Base-by-base conservation (phyloP, 345 rosid genomes). In the Stellera chamaejasme region DNA sequence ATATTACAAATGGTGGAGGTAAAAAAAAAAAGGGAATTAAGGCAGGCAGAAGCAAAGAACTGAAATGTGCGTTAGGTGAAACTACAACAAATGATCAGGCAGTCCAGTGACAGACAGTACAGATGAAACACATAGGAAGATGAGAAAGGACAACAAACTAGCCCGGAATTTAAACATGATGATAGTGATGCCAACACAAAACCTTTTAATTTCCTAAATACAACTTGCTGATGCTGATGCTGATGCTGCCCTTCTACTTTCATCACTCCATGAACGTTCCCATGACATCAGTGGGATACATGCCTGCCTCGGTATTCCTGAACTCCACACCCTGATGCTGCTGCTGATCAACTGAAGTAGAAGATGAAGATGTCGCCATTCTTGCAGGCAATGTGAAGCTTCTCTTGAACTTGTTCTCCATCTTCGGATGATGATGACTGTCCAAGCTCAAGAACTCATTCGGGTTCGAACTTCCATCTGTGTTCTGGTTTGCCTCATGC, bases 391-490 rank as follows among this genome's bases (percentile, higher is more conserved):
- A 56, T 4, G 86, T 81, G 58, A 79, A 79, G 77, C 87, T 82
- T 67, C 87, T 77, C 73, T 79, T 82, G 63, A 75, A 93, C 87
- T 93, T 93, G 72, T 66, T 77, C 36, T 79, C 85, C 67, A 74
- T 76, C 75, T 77, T 79, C 67, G 77, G 64, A 2, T 27, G 57
- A 42, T 65, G 80, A 62, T 82, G 91, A 70, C 72, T 75, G 58
- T 88, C 99, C 71, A 86, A 68, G 79, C 77, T 78, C 75, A 86
- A 69, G 79, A 82, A 79, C 65, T 82, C 89, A 15, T 84, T 78
- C 4, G 75, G 82, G 54, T 83, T 78, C 11, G 80, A 58, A 10
- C 68, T 55, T 27, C 67, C 66, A 52, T 87, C 93, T 6, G 85
- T 26, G 55, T 77, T 80, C 11, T 80, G 75, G 66, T 77, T 81